Evolutionary conservation across 2,329 filamentous ascomycete genomes (phyloP).

Genomic region (Neonectria coccinea): DNA sequence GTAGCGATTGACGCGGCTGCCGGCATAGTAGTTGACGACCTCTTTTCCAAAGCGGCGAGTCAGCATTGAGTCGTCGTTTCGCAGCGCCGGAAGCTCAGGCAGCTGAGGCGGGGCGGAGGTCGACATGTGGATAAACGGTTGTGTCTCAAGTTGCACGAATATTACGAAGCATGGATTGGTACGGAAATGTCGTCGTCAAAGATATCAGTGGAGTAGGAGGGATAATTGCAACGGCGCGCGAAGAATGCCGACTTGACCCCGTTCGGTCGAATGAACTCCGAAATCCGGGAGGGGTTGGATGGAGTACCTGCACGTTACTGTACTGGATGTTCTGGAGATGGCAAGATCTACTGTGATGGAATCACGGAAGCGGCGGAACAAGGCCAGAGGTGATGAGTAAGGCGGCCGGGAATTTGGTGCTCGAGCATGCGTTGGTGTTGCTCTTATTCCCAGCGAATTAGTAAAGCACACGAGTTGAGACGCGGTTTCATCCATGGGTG

Average conservation of each 20-base stretch:
- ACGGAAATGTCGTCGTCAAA: background rate
- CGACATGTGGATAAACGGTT: conserved; percentile 33
- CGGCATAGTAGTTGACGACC: conserved; percentile 86
- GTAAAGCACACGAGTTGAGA: background rate
- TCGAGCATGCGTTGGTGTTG: background rate
- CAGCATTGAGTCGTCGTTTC: conserved; percentile 73
- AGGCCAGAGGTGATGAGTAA: conserved; percentile 18
- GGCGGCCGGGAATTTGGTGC: conserved; percentile 1
- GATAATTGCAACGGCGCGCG: conserved; percentile 17
- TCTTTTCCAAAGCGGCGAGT: conserved; percentile 82
- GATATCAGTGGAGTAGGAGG: conserved; percentile 14
- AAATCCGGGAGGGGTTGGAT: conserved; percentile 24
- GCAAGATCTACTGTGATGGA: conserved; percentile 1
- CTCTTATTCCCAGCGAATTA: background rate
- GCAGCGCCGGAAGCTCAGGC: conserved; percentile 59
- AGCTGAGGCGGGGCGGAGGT: conserved; percentile 51
- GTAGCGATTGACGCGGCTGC: conserved; percentile 81
- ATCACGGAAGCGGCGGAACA: background rate
- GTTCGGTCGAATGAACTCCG: conserved; percentile 20
- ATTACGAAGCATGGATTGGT: background rate
- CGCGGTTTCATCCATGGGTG: background rate
- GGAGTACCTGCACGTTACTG: conserved; percentile 12
- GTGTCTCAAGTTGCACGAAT: background rate
- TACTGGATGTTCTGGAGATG: background rate
- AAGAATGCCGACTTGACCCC: conserved; percentile 1